Base-by-base conservation (phyloP, 495 filamentous ascomycete species). In the Terfezia boudieri region DNA sequence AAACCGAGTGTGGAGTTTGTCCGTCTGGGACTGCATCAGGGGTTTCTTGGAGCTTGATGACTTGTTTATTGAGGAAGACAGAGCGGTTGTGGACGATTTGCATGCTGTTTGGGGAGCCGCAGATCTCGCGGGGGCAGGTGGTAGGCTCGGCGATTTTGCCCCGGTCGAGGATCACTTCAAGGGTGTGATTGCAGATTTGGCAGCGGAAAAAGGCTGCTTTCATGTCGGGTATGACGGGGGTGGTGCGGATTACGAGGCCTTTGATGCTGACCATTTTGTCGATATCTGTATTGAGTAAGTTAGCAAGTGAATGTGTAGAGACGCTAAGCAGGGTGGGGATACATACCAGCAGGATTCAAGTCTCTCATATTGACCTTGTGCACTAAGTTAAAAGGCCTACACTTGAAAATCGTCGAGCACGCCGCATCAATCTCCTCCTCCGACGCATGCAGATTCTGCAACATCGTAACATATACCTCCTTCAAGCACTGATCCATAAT, bases 21-120 rank as follows among this genome's bases (percentile, higher is more conserved):
- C 90, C 90, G 57, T 94, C 84, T 11, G 90, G 90, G 48, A 96
- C 80, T 50, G 74, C 83, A 65, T 99, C 90, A 8, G 90, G 90
- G 0, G 90, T 99, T 67, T 99, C 90, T 66, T 99, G 90, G 36
- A 99, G 74, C 68, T 96, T 96, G 73, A 99, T 94, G 55, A 96
- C 86, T 61, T 99, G 90, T 69, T 96, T 99, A 64, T 99, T 90
- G 51, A 85, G 79, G 66, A 99, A 99, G 12, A 75, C 74, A 59
- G 86, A 96, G 53, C 90, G 84, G 67, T 99, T 96, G 73, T 99
- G 90, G 11, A 95, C 73, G 57, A 99, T 87, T 64, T 95, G 86
- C 92, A 99, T 96, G 23, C 86, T 90, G 65, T 99, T 96, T 57
- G 78, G 79, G 49, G 80, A 78, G 49, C 79, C 75, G 69, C 90